Percentiles rank a stretch among this genome's conserved stretches.
phyloP scores from a whole-genome alignment of 208 protist genomes.

The Blastocrithidia nonstop region DNA sequence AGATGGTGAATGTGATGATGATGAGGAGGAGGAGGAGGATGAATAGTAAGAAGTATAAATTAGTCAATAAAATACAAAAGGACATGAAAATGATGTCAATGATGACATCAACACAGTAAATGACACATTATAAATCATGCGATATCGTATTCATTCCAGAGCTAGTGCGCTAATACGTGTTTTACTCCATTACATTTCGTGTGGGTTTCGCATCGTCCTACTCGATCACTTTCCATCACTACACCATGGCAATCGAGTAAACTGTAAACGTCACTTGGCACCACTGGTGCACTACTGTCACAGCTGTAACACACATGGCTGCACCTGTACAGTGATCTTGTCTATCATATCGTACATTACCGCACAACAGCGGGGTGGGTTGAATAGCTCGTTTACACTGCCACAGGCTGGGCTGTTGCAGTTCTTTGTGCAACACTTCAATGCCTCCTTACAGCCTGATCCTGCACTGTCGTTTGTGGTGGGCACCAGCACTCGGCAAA shows the following conservation, averaged over 20 bases:
- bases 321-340: slow-evolving; percentile 46
- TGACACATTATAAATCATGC: too few relatives aligned
- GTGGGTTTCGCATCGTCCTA: slow-evolving; percentile 57
- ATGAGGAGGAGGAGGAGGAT: too few relatives aligned
- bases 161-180: slow-evolving; percentile 6
- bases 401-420: slow-evolving; percentile 41
- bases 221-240: slow-evolving; percentile 66
- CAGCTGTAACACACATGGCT: slow-evolving; percentile 13
- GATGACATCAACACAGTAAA: neutral
- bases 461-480: slow-evolving; percentile 26
- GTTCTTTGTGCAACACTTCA: slow-evolving; percentile 47
- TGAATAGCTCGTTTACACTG: slow-evolving; percentile 12
- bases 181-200: slow-evolving; percentile 18
- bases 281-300: slow-evolving; percentile 22
- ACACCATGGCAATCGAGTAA: slow-evolving; percentile 65
- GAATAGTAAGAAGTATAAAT: neutral
- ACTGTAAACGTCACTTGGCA: slow-evolving; percentile 14
- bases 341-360: slow-evolving; percentile 62
- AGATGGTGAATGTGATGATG: neutral
- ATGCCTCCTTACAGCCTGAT: slow-evolving; percentile 50
- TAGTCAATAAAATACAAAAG: neutral
- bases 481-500: slow-evolving; percentile 12
- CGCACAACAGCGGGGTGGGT: slow-evolving; percentile 13
- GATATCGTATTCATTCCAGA: too few relatives aligned
- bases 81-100: neutral